phyloP scores from a whole-genome alignment of 768 basidiomycete species.

The Kwoniella heveanensis region DNA sequence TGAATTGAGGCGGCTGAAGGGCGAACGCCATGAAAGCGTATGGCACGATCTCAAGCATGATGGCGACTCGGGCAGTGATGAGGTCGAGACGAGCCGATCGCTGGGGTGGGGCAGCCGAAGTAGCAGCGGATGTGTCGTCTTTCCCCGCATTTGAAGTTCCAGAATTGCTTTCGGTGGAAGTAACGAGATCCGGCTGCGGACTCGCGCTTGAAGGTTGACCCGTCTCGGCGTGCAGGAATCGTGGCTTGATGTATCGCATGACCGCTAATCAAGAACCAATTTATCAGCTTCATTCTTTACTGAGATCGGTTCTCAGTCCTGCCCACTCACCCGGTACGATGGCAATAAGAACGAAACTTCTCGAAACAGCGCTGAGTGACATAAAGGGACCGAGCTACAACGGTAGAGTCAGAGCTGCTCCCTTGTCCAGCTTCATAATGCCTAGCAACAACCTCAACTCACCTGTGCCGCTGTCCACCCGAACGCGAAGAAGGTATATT shows the following conservation, averaged over 20 bases:
- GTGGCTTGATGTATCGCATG: conserved; percentile 49
- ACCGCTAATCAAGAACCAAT: conserved; percentile 29
- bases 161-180: not conserved
- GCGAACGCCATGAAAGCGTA: conserved; percentile 63
- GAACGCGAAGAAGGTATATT: conserved; percentile 49
- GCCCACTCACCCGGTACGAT: conserved; percentile 46
- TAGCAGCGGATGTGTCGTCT: conserved; percentile 73
- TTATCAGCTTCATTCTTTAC: not conserved
- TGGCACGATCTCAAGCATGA: conserved; percentile 63
- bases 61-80: conserved; percentile 65
- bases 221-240: conserved; percentile 18
- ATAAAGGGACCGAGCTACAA: conserved; percentile 52
- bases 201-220: not conserved
- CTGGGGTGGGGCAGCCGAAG: conserved; percentile 61
- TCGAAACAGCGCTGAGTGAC: conserved; percentile 39
- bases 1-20: conserved; percentile 61
- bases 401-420: too few species aligned
- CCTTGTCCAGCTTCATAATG: too few species aligned
- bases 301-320: not conserved
- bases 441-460: too few species aligned
- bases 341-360: conserved; percentile 44
- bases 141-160: not conserved
- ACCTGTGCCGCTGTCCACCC: conserved; percentile 53
- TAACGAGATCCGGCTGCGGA: not conserved
- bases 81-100: conserved; percentile 65